phyloP scores from a whole-genome alignment of 139 green algal genomes.

The Chlamydomonas schloesseri region DNA sequence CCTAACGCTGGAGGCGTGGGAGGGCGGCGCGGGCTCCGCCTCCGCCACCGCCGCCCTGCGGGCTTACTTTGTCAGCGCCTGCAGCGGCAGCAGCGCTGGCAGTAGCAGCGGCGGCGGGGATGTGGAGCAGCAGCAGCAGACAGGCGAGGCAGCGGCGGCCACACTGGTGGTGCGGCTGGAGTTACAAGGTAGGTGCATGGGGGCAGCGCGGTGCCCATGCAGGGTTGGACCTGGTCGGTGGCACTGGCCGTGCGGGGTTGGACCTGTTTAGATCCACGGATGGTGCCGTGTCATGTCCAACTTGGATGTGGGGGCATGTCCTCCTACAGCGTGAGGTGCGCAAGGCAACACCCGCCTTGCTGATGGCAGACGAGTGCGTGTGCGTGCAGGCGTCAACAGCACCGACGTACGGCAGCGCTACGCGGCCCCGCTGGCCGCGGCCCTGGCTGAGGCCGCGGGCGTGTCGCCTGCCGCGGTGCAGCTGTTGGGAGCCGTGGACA shows the following conservation, averaged over 20 bases:
- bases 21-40: constrained; percentile 7
- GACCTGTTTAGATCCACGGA: no score
- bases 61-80: constrained; percentile 24
- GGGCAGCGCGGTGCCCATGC: no score
- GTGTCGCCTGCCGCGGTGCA: background rate
- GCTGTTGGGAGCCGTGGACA: background rate
- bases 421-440: background rate
- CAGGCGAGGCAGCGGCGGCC: background rate
- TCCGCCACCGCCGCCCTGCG: background rate
- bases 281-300: no score
- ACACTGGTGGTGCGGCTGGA: constrained; percentile 4
- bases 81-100: background rate
- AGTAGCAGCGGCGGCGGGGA: background rate
- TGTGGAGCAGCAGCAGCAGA: background rate
- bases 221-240: no score
- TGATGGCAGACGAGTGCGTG: no score
- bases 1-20: constrained; percentile 32
- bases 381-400: constrained; percentile 12
- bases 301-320: no score
- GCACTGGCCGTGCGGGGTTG: no score
- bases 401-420: background rate
- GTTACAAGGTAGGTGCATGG: constrained; percentile 28
- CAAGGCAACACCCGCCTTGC: no score
- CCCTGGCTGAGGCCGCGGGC: background rate
- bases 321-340: no score